A percentile compares a stretch with the other conserved stretches of the same genome.
Evolutionary conservation across 2,329 filamentous ascomycete genomes (phyloP).

Genomic region (Nakataea oryzae): DNA sequence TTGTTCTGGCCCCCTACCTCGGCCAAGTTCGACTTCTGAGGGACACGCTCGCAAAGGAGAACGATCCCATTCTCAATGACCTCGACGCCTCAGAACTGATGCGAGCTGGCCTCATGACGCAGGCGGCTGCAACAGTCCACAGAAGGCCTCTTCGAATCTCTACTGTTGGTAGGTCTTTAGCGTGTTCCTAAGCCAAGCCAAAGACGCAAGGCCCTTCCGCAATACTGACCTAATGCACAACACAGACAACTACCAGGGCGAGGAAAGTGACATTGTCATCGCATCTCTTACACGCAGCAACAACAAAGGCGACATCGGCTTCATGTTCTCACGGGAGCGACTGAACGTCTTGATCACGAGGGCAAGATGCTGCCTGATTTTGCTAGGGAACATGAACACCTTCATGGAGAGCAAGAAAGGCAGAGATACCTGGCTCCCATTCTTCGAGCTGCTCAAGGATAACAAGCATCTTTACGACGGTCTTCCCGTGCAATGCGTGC

Average conservation of each 20-base stretch:
- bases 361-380: conserved; percentile 53
- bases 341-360: conserved; percentile 62
- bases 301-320: conserved; percentile 52
- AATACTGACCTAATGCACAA: conserved; percentile 1
- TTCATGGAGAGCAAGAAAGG: conserved; percentile 52
- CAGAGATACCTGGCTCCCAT: conserved; percentile 41
- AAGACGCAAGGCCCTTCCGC: neutral
- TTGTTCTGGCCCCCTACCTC: conserved; percentile 63
- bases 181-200: neutral
- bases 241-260: conserved; percentile 68
- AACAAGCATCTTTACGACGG: conserved; percentile 46
- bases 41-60: conserved; percentile 39
- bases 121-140: conserved; percentile 35
- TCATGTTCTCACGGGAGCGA: conserved; percentile 54
- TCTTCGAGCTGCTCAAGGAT: conserved; percentile 45
- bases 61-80: conserved; percentile 58
- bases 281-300: conserved; percentile 61
- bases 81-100: conserved; percentile 55
- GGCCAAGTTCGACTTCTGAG: conserved; percentile 53
- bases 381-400: conserved; percentile 60
- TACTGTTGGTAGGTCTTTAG: conserved; percentile 48
- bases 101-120: conserved; percentile 48
- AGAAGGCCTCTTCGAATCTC: conserved; percentile 50
- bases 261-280: conserved; percentile 65
- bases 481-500: conserved; percentile 47